Evolutionary conservation across 768 basidiomycete species (phyloP), one percentile per base, ranked within the genome.

Genomic region (Russula griseocarnosa): DNA sequence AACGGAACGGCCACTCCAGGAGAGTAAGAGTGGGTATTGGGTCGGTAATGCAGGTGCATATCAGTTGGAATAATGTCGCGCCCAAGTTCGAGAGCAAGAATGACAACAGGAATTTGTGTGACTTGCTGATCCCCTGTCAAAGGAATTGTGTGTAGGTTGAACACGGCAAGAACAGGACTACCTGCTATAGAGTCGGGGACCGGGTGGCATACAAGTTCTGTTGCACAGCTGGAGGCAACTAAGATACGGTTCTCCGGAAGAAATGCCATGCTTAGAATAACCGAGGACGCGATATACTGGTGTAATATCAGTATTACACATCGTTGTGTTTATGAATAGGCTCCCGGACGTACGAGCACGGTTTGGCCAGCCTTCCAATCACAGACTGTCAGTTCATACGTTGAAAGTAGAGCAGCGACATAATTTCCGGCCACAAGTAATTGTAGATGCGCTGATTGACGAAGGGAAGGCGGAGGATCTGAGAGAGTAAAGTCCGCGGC

Each of bases 281-380:
- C 10, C 20, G 22, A 3, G 14, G 57, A 32, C 20, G 24, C 13
- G 40, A 59, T 46, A 24, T 16, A 26, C 52, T 63, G 28, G 10
- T 14, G 1, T 6, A 8, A 32, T 16, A 22, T 58, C 51, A 58
- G 57, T 18, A 11, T 26, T 34, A 4, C 11, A n/a, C 22, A 16
- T 13, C 16, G 16, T 44, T 30, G 34, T 28, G n/a, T 24, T 18
- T 2, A 53, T 34, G 51, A 34, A 34, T n/a, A 20, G 36, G 24
- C 11, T 13, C 18, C 46, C 34, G 20, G 32, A 63, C 57, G 42
- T 54, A 63, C 62, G 34, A 59, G 42, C 2, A 63, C 6, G n/a
- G 46, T 59, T 51, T 38, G 62, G 24, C 62, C 52, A 11, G 51
- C 38, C 55, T 63, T 63, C 57, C 62, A 63, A 54, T 59, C 26